These are phyloP conservation scores for Ambispora gerdemannii DNA, from an alignment of 192 early-diverging fungal genomes.

Conservation along the genomic window DNA sequence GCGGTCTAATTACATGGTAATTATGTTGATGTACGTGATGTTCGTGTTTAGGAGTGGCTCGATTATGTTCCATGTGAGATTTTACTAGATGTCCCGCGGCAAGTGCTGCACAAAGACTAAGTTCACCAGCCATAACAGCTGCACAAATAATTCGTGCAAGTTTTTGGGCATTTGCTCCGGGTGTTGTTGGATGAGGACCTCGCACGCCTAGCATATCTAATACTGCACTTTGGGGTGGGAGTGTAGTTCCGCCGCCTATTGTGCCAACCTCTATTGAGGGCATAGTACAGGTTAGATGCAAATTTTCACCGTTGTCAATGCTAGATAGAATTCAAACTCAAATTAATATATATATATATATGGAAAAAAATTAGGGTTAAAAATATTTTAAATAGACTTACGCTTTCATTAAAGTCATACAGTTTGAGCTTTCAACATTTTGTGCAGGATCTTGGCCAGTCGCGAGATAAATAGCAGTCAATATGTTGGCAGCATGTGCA, in stretches of 20 bases:
- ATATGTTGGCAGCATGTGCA: constrained; percentile 90
- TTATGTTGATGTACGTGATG: constrained; percentile 27
- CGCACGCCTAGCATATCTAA: constrained; percentile 85
- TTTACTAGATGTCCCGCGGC: constrained; percentile 88
- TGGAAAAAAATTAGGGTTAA: background rate
- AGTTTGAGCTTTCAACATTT: constrained; percentile 90
- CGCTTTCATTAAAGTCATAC: constrained; percentile 92
- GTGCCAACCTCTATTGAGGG: constrained; percentile 94
- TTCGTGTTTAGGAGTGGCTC: constrained; percentile 44
- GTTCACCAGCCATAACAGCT: constrained; percentile 89
- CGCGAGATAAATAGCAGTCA: constrained; percentile 86
- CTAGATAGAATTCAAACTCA: background rate
- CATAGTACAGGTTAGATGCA: constrained; percentile 90
- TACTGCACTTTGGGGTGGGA: constrained; percentile 83
- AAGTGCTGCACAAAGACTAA: constrained; percentile 79
- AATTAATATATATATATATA: background rate
- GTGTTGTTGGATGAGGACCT: constrained; percentile 70
- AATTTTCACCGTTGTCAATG: constrained; percentile 68
- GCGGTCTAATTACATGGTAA: background rate
- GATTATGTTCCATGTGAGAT: constrained; percentile 85
- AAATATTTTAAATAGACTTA: constrained; percentile 2
- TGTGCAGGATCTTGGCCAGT: constrained; percentile 96
- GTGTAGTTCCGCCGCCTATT: constrained; percentile 82
- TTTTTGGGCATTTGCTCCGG: constrained; percentile 82
- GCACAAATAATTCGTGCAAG: constrained; percentile 85